These are phyloP conservation scores for Triticum dicoccoides DNA, from an alignment of 176 grass and related monocot species.

Conservation along the genomic window DNA sequence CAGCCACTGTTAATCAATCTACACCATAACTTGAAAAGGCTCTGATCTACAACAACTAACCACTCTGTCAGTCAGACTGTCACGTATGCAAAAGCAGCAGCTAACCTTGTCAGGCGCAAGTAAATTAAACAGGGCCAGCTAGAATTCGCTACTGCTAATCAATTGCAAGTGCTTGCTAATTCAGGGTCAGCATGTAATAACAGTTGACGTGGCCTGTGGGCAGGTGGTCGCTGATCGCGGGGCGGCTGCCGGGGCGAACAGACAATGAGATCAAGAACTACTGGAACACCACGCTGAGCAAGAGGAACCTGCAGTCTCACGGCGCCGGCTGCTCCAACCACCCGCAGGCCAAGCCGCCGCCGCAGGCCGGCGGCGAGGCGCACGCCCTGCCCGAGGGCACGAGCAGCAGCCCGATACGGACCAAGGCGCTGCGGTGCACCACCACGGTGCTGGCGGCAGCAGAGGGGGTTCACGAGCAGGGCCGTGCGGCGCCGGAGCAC, in stretches of 20 bases:
- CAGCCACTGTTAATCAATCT: no score
- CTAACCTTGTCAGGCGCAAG: neutral
- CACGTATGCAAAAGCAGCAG: neutral
- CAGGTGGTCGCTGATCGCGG: constrained; percentile 49
- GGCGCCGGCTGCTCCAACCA: neutral
- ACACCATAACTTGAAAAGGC: no score
- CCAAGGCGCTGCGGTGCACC: constrained; percentile 36
- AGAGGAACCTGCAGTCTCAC: neutral
- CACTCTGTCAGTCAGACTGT: no score
- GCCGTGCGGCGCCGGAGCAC: neutral
- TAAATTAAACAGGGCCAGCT: neutral
- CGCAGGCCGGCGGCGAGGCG: no score
- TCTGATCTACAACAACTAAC: no score
- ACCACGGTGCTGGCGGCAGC: neutral
- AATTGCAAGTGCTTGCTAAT: neutral
- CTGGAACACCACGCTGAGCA: constrained; percentile 47
- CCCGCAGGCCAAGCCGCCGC: neutral
- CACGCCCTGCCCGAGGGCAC: neutral
- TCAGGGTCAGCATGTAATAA: no score
- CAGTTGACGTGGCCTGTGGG: neutral
- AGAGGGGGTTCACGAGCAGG: neutral
- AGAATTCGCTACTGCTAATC: neutral
- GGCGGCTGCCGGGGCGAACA: constrained; percentile 44
- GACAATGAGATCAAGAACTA: constrained; percentile 65
- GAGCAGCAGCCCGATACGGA: constrained; percentile 28